Evolutionary conservation across 768 basidiomycete species (phyloP).

Genomic region (Hypholoma sublateritium): DNA sequence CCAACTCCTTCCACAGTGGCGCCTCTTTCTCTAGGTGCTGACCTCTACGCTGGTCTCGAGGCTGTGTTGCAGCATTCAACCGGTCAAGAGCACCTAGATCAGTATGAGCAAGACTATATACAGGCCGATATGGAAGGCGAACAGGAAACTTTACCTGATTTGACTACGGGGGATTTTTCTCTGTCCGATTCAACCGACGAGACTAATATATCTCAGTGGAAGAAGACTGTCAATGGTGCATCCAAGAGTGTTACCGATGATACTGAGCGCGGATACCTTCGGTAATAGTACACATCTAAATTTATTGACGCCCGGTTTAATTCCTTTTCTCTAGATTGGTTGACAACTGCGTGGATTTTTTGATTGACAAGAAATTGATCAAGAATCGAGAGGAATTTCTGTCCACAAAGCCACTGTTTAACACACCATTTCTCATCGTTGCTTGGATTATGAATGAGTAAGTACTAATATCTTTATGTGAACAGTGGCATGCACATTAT

Average conservation of each 20-base stretch:
- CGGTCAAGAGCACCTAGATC: too few species aligned
- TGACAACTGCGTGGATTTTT: background rate
- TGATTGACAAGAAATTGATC: background rate
- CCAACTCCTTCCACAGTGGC: too few species aligned
- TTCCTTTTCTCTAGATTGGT: background rate
- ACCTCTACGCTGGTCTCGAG: too few species aligned
- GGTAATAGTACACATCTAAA: background rate
- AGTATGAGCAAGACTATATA: too few species aligned
- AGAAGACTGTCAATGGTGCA: background rate
- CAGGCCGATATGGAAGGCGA: too few species aligned
- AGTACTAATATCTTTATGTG: background rate
- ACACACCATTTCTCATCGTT: background rate
- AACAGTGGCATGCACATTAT: background rate
- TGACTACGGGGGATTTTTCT: too few species aligned
- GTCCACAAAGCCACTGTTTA: background rate
- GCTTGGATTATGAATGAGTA: slow-evolving; percentile 1
- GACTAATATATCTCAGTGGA: background rate
- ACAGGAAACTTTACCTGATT: too few species aligned
- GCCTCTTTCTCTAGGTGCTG: too few species aligned
- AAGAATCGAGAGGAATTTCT: background rate
- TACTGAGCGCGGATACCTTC: background rate
- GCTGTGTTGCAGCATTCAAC: too few species aligned
- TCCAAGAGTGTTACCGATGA: background rate
- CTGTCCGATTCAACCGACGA: too few species aligned
- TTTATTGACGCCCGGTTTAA: background rate